phyloP scores from a whole-genome alignment of 2,329 filamentous ascomycete genomes.

The Paramyrothecium sp. region DNA sequence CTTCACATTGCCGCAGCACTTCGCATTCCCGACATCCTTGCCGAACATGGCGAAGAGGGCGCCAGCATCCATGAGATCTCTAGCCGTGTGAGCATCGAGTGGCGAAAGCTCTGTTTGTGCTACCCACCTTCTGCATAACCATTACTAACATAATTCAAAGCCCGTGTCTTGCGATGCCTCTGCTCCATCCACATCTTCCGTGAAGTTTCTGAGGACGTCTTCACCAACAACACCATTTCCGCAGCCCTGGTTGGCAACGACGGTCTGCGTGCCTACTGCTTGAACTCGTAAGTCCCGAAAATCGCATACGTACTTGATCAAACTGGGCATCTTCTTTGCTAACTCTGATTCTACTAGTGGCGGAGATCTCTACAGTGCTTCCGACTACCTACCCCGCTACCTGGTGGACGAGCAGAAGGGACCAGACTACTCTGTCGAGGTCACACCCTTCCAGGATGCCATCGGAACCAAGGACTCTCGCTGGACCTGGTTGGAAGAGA shows the following conservation, averaged over 20 bases:
- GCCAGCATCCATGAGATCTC: constrained; percentile 20
- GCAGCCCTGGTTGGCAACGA: constrained; percentile 30
- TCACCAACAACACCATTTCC: constrained; percentile 35
- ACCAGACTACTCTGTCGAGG: constrained; percentile 24
- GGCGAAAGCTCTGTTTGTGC: constrained; percentile 24
- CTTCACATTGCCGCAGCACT: constrained; percentile 30
- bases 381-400: constrained; percentile 26
- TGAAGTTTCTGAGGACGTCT: constrained; percentile 23
- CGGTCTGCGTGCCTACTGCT: constrained; percentile 29
- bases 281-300: constrained; percentile 24
- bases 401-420: constrained; percentile 24
- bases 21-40: constrained; percentile 30
- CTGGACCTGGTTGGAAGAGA: constrained; percentile 34
- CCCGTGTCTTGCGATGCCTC: constrained; percentile 30
- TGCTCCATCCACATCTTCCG: constrained; percentile 32
- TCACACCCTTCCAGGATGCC: constrained; percentile 29
- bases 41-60: constrained; percentile 15
- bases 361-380: constrained; percentile 27
- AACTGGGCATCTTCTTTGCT: too few relatives aligned
- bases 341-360: constrained; percentile 13
- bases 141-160: constrained; percentile 12
- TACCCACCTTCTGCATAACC: not conserved
- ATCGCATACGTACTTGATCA: not conserved
- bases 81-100: constrained; percentile 22
- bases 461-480: constrained; percentile 22